Evolutionary conservation across 1,284 basidiomycete genomes (phyloP), one percentile per base, ranked within the genome.

Genomic region (Schizopora paradoxa): DNA sequence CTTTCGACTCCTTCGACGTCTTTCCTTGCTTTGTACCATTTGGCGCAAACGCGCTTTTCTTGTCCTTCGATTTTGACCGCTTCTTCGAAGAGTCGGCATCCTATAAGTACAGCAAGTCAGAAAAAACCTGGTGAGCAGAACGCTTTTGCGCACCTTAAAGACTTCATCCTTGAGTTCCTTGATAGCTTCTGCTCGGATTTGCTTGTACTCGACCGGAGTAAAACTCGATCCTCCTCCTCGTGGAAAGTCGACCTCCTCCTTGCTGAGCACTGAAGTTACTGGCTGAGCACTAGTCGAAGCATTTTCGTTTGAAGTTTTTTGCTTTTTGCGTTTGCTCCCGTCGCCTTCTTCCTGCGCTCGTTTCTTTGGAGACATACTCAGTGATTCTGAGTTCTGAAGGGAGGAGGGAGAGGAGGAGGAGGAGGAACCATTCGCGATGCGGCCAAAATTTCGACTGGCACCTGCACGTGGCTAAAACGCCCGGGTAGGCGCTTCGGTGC

Each of bases 231-330:
- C 86, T 27, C 86, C 86, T 35, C 95, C 96, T 58, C 96, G 81
- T 37, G 94, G 94, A 64, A 98, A 99, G 66, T 97, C 92, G 49
- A 92, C 79, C 60, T 95, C 91, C 36, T 91, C 86, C 33, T 72
- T 56, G 29, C 76, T 65, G 33, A 83, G 62, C 41, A 64, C 65
- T 18, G 74, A 72, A 8, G 56, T 48, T 8, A 58, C 55, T 37
- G n/a, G 37, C 25, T 16, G 32, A 25, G n/a, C 13, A 25, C n/a
- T 37, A 29, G 11, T 47, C 46, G 18, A n/a, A n/a, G 28, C 43
- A 28, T 21, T 6, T 13, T 16, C 6, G 19, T 49, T 37, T 14
- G 48, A 49, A 16, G 34, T 40, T 21, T 27, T 49, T 8, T 25
- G 38, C 18, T 34, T 44, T 41, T 49, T 49, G 21, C 37, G 41